Percentiles rank a stretch among this genome's conserved stretches.
Conservation (phyloP, 2,329 filamentous ascomycete genomes). For the Dendrostoma leiphaemia region DNA sequence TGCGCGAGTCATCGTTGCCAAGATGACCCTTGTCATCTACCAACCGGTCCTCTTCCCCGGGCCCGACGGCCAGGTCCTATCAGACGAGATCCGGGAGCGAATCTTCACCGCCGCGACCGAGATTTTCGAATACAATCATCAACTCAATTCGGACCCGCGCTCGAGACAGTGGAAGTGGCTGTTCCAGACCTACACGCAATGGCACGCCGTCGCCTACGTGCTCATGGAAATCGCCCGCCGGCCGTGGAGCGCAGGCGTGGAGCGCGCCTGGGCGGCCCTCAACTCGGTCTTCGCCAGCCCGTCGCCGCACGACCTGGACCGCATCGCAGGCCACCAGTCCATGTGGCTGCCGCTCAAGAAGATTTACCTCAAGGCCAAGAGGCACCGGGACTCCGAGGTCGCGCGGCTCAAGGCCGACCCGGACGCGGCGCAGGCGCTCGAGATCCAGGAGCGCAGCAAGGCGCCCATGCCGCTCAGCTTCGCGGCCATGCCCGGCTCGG, state of each 20-base stretch:
- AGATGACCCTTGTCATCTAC: conserved; percentile 54
- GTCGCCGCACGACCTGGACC: conserved; percentile 41
- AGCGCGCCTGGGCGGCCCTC: conserved; percentile 28
- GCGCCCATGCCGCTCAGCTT: conserved; percentile 42
- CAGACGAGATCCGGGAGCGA: conserved; percentile 29
- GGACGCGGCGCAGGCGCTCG: conserved; percentile 47
- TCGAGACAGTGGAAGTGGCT: conserved; percentile 56
- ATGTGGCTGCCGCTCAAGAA: conserved; percentile 55
- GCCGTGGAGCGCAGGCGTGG: conserved; percentile 34
- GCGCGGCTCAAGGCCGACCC: conserved; percentile 45
- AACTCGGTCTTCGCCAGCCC: conserved; percentile 29
- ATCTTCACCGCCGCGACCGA: conserved; percentile 52
- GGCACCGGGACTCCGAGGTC: conserved; percentile 51
- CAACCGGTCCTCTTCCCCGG: conserved; percentile 47
- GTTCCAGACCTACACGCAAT: conserved; percentile 58
- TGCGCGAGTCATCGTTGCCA: conserved; percentile 49
- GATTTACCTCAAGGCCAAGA: conserved; percentile 50
- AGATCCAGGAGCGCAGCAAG: conserved; percentile 46
- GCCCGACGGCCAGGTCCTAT: conserved; percentile 30
- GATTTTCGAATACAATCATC: conserved; percentile 54
- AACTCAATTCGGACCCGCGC: conserved; percentile 48
- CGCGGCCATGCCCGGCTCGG: conserved; percentile 42
- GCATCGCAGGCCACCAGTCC: conserved; percentile 43
- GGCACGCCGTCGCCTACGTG: conserved; percentile 57
- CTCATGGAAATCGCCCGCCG: conserved; percentile 48